Evolutionary conservation across 1,284 basidiomycete genomes (phyloP).

Genomic region (Ceratobasidium sp.): DNA sequence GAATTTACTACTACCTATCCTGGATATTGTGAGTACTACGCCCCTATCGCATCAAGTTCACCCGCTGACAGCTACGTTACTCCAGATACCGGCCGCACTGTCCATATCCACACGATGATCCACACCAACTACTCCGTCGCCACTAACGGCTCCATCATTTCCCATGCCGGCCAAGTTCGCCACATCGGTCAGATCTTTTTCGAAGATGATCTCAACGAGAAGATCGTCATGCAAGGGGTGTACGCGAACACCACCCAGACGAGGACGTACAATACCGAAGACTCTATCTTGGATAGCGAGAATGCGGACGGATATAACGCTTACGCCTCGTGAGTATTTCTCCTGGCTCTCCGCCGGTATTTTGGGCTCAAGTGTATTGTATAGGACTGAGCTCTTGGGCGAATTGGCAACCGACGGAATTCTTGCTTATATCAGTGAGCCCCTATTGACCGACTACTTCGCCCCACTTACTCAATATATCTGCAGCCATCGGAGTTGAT

Average conservation of each 20-base stretch:
- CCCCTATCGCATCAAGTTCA: no score
- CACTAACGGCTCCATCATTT: slow-evolving; percentile 59
- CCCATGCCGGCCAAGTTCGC: slow-evolving; percentile 62
- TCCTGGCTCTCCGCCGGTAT: not conserved
- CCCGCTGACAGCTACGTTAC: slow-evolving; percentile 51
- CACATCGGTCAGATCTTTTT: slow-evolving; percentile 79
- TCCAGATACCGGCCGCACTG: slow-evolving; percentile 64
- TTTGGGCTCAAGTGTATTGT: not conserved
- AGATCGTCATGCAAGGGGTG: slow-evolving; percentile 55
- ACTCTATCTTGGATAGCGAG: slow-evolving; percentile 53
- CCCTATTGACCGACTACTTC: not conserved
- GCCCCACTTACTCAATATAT: not conserved
- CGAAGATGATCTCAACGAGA: slow-evolving; percentile 69
- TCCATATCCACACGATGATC: slow-evolving; percentile 59
- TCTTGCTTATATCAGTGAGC: slow-evolving; percentile 35
- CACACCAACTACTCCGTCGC: slow-evolving; percentile 54
- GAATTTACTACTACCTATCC: slow-evolving; percentile 80
- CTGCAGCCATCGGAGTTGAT: slow-evolving; percentile 25
- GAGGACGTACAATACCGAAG: slow-evolving; percentile 55
- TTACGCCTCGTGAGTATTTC: slow-evolving; percentile 23
- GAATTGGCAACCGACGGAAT: slow-evolving; percentile 17
- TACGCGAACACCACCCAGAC: slow-evolving; percentile 55
- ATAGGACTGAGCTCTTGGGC: slow-evolving; percentile 14
- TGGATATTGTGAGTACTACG: slow-evolving; percentile 62
- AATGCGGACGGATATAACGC: slow-evolving; percentile 56